Evolutionary conservation across 345 rosid genomes (phyloP), one percentile per base, ranked within the genome.

Genomic region (Citrus reticulata): DNA sequence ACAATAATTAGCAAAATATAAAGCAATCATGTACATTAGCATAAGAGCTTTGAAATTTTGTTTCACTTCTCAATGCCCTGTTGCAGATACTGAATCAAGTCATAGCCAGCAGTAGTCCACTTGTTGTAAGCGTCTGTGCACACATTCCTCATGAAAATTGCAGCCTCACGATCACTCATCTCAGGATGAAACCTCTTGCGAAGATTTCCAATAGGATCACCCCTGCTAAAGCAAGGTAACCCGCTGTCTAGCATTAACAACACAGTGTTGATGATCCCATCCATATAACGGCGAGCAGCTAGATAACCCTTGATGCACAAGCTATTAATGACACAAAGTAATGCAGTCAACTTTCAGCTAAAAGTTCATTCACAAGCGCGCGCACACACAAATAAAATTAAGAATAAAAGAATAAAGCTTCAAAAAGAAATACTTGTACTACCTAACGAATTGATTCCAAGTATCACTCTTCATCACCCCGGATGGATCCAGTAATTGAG

Each of bases 131-230:
- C 96, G n/a, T 97, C 99, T 2, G 87, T 88, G 83, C 98, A 97
- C 1, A 90, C 93, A 25, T 81, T 87, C 62, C 84, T 93, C 99
- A 97, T 97, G 86, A 91, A 94, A 74, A 82, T 91, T 73, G 98
- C 99, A 4, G 99, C 99, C 87, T 92, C 99, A 2, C 98, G 94
- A 76, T 97, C 99, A 8, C 88, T 92, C 99, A 93, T 91, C 84
- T 94, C 98, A 0, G 99, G 99, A 79, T 87, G 95, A 77, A 97
- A 94, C 84, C 99, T 92, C 86, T 93, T 97, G 67, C 98, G 94
- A n/a, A 94, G 92, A 81, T 97, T 97, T 49, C 95, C 96, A 1
- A 97, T 97, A 61, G 98, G 98, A 66, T 97, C 98, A 4, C 99
- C 98, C 83, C 98, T 79, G 82, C 99, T 94, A 81, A 97, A 94